Evolutionary conservation across 495 filamentous ascomycete genomes (phyloP), one percentile per base, ranked within the genome.

Genomic region (Hyaloscypha hepaticicola): DNA sequence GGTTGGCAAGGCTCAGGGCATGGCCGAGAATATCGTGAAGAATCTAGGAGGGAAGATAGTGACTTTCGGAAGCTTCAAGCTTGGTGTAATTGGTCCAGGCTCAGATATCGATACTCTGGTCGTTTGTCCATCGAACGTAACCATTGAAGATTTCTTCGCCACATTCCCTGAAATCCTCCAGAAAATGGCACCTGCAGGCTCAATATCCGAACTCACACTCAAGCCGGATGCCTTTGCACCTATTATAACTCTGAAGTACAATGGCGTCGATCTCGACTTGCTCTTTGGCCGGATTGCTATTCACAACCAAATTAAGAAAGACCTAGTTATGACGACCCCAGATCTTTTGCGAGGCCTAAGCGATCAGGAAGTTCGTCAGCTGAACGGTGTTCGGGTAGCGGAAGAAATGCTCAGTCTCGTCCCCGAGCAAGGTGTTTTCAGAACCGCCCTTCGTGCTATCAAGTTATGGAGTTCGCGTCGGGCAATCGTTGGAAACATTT

Each of bases 71-170:
- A 98, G 96, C 77, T 99, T 91, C 75, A 85, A 91, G 28, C 78
- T 99, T 9, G 96, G 96, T 49, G 95, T 96, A 50, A 97, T 93
- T 78, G 93, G 93, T 2, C 95, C 95, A 58, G 92, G 91, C 52
- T 97, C 96, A 34, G 95, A 99, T 85, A 97, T 99, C 69, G 95
- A 99, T 77, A 98, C 95, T 19, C 85, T 99, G 21, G 85, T 97
- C 45, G 88, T 96, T 29, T 92, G 86, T 28, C 95, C 95, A 21
- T 92, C 90, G 72, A 92, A 97, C 68, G 88, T 98, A 48, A 79
- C 83, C 14, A 86, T 88, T 53, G 88, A 93, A 31, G 92, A 99
- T 73, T 99, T 96, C 76, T 99, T 99, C 77, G 76, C 89, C 28
- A 81, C 90, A 69, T 94, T 98, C 70, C 94, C 93, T 58, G 76